phyloP scores from a whole-genome alignment of 2,329 filamentous ascomycete species.

The Aureobasidium subglaciale region DNA sequence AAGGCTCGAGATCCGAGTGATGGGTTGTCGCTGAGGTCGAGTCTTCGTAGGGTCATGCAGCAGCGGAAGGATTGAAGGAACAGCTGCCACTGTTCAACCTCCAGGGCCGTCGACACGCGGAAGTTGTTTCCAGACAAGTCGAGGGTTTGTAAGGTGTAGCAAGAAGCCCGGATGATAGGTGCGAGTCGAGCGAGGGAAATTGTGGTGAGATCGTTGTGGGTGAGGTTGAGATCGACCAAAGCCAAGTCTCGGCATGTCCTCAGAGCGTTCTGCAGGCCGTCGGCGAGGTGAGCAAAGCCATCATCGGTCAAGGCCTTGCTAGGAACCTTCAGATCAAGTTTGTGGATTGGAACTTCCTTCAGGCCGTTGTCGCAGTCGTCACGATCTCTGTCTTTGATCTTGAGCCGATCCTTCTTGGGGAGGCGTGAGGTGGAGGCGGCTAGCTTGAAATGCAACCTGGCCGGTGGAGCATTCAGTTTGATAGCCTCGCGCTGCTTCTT shows the following conservation, averaged over 20 bases:
- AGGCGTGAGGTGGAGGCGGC: neutral
- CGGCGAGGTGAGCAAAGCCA: conserved; percentile 37
- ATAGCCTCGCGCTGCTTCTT: conserved; percentile 24
- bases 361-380: conserved; percentile 14
- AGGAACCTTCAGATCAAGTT: conserved; percentile 40
- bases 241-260: conserved; percentile 23
- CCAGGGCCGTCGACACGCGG: conserved; percentile 29
- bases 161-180: conserved; percentile 34
- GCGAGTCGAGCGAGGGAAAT: conserved; percentile 35
- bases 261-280: conserved; percentile 36
- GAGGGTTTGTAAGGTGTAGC: conserved; percentile 40
- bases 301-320: conserved; percentile 41
- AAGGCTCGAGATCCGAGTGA: conserved; percentile 36
- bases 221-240: conserved; percentile 41
- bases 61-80: conserved; percentile 39
- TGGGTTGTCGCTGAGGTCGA: conserved; percentile 41
- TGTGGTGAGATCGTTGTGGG: conserved; percentile 38
- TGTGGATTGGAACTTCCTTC: conserved; percentile 18
- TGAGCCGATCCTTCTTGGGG: conserved; percentile 11
- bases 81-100: conserved; percentile 35
- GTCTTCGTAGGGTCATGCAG: conserved; percentile 37
- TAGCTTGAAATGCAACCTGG: conserved; percentile 6
- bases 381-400: conserved; percentile 2
- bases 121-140: conserved; percentile 43
- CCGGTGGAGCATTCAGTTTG: conserved; percentile 19